phyloP scores from a whole-genome alignment of 495 filamentous ascomycete genomes.

The Penicillium pulvis region DNA sequence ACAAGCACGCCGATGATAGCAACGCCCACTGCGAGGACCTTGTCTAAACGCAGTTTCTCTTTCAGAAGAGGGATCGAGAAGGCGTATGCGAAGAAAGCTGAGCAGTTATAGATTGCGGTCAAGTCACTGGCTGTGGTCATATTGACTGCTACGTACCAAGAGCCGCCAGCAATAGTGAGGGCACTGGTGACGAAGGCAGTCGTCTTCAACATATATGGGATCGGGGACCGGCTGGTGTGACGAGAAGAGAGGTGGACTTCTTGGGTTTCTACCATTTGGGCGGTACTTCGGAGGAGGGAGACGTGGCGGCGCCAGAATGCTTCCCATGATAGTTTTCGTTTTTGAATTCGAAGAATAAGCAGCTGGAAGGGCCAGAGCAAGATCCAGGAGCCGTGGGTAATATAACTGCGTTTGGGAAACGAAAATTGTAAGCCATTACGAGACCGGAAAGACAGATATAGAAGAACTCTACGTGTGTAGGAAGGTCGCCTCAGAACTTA shows the following conservation, averaged over 20 bases:
- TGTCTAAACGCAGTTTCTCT: conserved; percentile 77
- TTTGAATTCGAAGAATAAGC: conserved; percentile 72
- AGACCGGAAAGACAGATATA: conserved; percentile 2
- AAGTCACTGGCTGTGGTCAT: conserved; percentile 89
- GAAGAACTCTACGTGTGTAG: neutral
- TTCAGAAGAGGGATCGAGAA: conserved; percentile 89
- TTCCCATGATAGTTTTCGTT: conserved; percentile 73
- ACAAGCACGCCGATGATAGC: conserved; percentile 88
- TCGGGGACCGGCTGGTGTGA: conserved; percentile 55
- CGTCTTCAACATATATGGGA: conserved; percentile 73
- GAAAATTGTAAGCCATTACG: conserved; percentile 17
- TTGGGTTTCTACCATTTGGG: conserved; percentile 79
- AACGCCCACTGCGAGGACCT: conserved; percentile 78
- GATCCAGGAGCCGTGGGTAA: conserved; percentile 92
- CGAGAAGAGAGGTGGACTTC: conserved; percentile 57
- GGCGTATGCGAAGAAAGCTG: conserved; percentile 96
- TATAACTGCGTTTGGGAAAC: conserved; percentile 55
- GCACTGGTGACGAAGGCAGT: conserved; percentile 82
- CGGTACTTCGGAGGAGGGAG: conserved; percentile 72
- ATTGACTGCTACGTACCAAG: conserved; percentile 93
- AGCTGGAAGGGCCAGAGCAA: conserved; percentile 87
- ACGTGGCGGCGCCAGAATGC: conserved; percentile 85
- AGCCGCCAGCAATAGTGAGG: conserved; percentile 87
- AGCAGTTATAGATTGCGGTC: conserved; percentile 99
- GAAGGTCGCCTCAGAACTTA: conserved; percentile 47